A percentile compares a stretch with the other conserved stretches of the same genome.
Evolutionary conservation across 2,329 filamentous ascomycete species (phyloP).

Genomic region (Fusarium keratoplasticum): DNA sequence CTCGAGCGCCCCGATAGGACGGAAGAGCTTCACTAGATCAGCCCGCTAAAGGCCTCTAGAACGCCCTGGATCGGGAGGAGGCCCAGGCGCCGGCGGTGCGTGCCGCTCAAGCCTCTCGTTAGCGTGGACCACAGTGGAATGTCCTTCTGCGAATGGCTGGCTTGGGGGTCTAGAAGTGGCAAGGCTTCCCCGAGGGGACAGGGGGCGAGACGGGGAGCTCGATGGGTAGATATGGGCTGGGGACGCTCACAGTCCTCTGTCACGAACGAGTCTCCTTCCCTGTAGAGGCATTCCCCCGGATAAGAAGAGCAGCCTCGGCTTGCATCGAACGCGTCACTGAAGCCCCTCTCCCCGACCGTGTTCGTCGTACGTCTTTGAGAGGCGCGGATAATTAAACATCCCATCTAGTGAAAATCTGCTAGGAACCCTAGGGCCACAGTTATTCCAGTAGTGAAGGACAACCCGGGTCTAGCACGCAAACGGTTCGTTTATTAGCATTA

Average conservation of each 20-base stretch:
- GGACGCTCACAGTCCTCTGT: not conserved
- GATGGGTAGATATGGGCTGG: not conserved
- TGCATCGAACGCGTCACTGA: not conserved
- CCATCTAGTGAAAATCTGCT: not conserved
- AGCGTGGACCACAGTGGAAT: not conserved
- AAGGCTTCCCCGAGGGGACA: not conserved
- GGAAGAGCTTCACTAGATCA: conserved; percentile 3
- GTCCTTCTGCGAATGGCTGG: not conserved
- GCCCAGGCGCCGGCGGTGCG: not conserved
- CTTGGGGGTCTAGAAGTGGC: not conserved
- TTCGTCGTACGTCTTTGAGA: not conserved
- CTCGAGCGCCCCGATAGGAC: not conserved
- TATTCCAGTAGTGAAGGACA: conserved; percentile 23
- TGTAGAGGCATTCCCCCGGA: not conserved
- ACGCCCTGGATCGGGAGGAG: not conserved
- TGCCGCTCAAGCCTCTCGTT: conserved; percentile 5
- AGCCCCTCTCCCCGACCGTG: not conserved
- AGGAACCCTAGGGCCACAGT: conserved; percentile 11
- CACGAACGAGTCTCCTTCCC: not conserved
- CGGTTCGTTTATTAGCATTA: conserved; percentile 3
- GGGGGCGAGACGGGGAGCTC: not conserved
- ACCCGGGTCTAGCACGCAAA: not conserved
- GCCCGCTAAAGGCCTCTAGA: not conserved
- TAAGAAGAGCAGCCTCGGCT: not conserved
- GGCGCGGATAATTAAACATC: not conserved